Percentiles rank a stretch among this genome's conserved stretches.
Evolutionary conservation across 768 basidiomycete genomes (phyloP).

Genomic region (Xanthoconium purpureum): DNA sequence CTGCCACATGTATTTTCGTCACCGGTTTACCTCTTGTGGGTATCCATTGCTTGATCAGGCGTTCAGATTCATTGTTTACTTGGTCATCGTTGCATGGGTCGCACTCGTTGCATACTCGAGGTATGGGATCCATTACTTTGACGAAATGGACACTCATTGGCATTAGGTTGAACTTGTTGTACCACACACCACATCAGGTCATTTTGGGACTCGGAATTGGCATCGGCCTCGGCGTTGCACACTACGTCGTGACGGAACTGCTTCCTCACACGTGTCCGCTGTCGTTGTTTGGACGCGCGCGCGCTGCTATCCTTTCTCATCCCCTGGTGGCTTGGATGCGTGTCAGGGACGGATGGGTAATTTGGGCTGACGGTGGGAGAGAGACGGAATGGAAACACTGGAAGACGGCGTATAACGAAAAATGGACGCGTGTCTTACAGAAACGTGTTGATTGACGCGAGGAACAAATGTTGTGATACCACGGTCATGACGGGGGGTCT

Average conservation of each 20-base stretch:
- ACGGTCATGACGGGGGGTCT: conserved; percentile 49
- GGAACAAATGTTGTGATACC: neutral
- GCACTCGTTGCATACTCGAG: conserved; percentile 74
- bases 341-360: conserved; percentile 77
- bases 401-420: conserved; percentile 55
- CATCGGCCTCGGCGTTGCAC: conserved; percentile 44
- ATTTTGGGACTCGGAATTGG: conserved; percentile 75
- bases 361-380: conserved; percentile 77
- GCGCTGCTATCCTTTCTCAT: conserved; percentile 50
- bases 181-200: conserved; percentile 73
- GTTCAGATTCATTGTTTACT: conserved; percentile 47
- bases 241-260: conserved; percentile 57
- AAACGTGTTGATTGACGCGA: conserved; percentile 17
- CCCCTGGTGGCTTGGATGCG: conserved; percentile 62
- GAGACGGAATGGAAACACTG: conserved; percentile 70
- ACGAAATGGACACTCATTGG: too few relatives aligned
- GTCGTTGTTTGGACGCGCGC: conserved; percentile 51
- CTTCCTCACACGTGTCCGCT: conserved; percentile 53
- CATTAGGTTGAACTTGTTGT: conserved; percentile 62
- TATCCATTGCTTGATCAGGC: conserved; percentile 47
- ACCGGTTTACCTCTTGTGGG: conserved; percentile 59
- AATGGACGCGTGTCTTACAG: conserved; percentile 16
- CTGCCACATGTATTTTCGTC: conserved; percentile 69
- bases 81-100: conserved; percentile 54
- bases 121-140: conserved; percentile 35